Percentiles rank a stretch among this genome's conserved stretches.
Evolutionary conservation across 1,139 yeast genomes (phyloP).

Genomic region (Arxiozyma telluris): DNA sequence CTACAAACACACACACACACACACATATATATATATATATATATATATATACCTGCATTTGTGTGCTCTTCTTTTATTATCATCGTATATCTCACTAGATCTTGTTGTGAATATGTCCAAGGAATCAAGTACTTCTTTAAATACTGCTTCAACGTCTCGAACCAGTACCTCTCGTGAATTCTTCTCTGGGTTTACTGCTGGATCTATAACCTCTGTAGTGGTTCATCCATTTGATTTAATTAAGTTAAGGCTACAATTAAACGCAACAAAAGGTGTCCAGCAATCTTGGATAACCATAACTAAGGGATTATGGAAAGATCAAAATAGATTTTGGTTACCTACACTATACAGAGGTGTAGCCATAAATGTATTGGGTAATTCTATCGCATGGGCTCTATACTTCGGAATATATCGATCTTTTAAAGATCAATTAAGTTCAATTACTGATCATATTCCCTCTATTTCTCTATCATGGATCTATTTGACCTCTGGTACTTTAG

Average conservation of each 20-base stretch:
- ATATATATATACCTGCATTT: no score
- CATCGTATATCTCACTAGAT: no score
- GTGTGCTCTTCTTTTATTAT: no score
- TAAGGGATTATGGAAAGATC: background rate
- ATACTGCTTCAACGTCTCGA: background rate
- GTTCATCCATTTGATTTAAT: conserved; percentile 87
- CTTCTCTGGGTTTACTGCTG: conserved; percentile 75
- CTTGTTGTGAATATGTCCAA: background rate
- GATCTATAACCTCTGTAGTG: conserved; percentile 65
- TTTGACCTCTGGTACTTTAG: conserved; percentile 46
- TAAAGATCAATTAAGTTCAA: conserved; percentile 32
- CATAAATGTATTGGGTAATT: conserved; percentile 75
- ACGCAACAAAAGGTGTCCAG: conserved; percentile 15
- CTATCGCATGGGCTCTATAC: conserved; percentile 82
- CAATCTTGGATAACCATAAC: background rate
- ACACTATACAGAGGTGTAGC: conserved; percentile 61
- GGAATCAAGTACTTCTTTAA: background rate
- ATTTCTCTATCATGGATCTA: conserved; percentile 27
- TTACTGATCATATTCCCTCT: conserved; percentile 13
- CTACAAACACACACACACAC: no score
- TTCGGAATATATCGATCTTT: conserved; percentile 62
- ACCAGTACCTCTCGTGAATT: conserved; percentile 37
- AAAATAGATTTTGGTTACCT: background rate
- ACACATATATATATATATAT: no score
- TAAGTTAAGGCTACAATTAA: conserved; percentile 65